Conservation (phyloP, 2,329 filamentous ascomycete genomes). For the Nemania diffusa region DNA sequence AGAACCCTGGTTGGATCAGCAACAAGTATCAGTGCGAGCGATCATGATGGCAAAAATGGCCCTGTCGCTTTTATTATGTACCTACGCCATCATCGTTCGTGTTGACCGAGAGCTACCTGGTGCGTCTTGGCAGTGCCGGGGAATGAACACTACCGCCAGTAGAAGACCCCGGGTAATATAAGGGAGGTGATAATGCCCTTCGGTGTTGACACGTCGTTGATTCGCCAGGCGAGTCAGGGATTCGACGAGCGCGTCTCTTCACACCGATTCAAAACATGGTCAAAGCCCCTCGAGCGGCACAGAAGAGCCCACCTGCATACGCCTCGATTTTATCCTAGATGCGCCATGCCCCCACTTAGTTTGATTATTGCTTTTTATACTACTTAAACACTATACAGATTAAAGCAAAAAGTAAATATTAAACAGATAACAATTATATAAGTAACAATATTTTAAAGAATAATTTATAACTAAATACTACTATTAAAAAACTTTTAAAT, state of each 20-base stretch:
- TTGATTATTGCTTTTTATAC: too few relatives aligned
- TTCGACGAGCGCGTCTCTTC: conserved; percentile 45
- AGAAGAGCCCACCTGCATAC: too few relatives aligned
- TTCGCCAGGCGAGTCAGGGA: conserved; percentile 43
- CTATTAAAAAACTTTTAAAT: too few relatives aligned
- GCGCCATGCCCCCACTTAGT: too few relatives aligned
- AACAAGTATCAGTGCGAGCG: background rate
- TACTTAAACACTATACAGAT: too few relatives aligned
- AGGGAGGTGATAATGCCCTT: conserved; percentile 30
- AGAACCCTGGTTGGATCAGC: background rate
- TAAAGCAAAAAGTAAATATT: too few relatives aligned
- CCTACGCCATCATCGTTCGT: background rate
- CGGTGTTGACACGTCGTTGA: conserved; percentile 43
- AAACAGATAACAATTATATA: too few relatives aligned
- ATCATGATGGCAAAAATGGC: background rate
- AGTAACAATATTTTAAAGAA: too few relatives aligned
- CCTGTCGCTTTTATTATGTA: background rate
- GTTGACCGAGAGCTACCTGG: conserved; percentile 7
- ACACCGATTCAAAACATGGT: conserved; percentile 45
- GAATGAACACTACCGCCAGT: conserved; percentile 8
- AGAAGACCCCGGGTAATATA: conserved; percentile 19
- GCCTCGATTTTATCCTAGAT: too few relatives aligned
- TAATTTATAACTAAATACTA: too few relatives aligned
- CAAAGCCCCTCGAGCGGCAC: conserved; percentile 39
- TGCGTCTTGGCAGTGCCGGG: conserved; percentile 6